Percentiles rank a stretch among this genome's conserved stretches.
Evolutionary conservation across 139 green algal genomes (phyloP).

Genomic region (Chlorella vulgaris): DNA sequence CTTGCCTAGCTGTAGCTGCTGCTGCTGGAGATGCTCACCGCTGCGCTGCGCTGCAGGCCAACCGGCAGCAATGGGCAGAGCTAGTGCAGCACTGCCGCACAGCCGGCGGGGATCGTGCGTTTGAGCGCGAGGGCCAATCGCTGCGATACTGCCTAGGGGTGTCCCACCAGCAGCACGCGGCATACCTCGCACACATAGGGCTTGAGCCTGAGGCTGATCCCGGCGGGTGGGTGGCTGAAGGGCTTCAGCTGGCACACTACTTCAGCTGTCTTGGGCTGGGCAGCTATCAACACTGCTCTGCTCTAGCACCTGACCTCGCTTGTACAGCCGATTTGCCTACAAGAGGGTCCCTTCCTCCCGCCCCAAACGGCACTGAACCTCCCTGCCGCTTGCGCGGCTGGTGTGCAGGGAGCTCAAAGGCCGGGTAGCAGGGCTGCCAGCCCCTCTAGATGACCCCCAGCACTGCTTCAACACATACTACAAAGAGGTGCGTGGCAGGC

Average conservation of each 20-base stretch:
- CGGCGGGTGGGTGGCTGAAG: slow-evolving; percentile 12
- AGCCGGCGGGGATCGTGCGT: slow-evolving; percentile 38
- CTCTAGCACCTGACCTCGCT: no score
- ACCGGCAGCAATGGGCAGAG: slow-evolving; percentile 33
- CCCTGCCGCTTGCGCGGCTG: no score
- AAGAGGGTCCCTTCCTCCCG: no score
- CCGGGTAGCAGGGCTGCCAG: not conserved
- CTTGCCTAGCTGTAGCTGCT: no score
- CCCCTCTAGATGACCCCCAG: slow-evolving; percentile 31
- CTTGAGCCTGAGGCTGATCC: slow-evolving; percentile 32
- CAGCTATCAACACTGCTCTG: no score
- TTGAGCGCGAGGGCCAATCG: slow-evolving; percentile 18
- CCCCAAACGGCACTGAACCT: no score
- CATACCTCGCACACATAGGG: slow-evolving; percentile 4
- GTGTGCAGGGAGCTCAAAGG: not conserved
- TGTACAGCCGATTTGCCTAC: no score
- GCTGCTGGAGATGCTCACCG: no score
- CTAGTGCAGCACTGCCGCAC: slow-evolving; percentile 41
- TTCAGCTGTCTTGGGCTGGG: no score
- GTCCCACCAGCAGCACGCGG: not conserved
- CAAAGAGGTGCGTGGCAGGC: slow-evolving; percentile 18
- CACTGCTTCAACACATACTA: slow-evolving; percentile 48
- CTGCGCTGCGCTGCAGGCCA: slow-evolving; percentile 34
- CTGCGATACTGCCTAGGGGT: slow-evolving; percentile 38
- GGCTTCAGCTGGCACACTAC: no score